Conservation (phyloP, 2,329 filamentous ascomycete species). For the Graphilbum ipis-grandicollis region DNA sequence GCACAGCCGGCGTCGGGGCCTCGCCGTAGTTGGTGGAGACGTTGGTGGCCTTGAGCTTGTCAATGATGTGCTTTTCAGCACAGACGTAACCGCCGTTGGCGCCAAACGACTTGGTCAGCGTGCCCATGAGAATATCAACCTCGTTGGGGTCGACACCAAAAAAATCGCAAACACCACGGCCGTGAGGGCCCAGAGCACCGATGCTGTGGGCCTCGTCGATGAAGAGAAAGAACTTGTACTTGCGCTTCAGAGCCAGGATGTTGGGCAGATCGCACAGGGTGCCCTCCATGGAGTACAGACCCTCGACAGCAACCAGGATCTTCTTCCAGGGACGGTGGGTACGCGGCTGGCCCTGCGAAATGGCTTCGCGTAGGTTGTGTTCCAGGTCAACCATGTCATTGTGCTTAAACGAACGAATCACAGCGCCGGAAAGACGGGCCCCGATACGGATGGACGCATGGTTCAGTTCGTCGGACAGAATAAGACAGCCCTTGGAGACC, state of each 20-base stretch:
- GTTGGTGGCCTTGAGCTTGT: slow-evolving; percentile 76
- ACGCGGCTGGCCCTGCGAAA: slow-evolving; percentile 89
- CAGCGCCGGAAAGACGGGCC: slow-evolving; percentile 80
- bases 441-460: slow-evolving; percentile 95
- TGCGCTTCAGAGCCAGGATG: slow-evolving; percentile 70
- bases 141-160: slow-evolving; percentile 78
- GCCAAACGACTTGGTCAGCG: slow-evolving; percentile 93
- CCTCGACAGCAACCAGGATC: slow-evolving; percentile 90
- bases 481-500: slow-evolving; percentile 79
- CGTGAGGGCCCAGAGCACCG: slow-evolving; percentile 74
- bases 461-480: slow-evolving; percentile 95
- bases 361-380: slow-evolving; percentile 70
- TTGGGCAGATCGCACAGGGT: slow-evolving; percentile 97
- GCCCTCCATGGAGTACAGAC: slow-evolving; percentile 97
- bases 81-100: slow-evolving; percentile 95
- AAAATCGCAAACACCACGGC: slow-evolving; percentile 92
- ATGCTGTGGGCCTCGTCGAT: slow-evolving; percentile 95
- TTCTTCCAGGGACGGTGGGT: slow-evolving; percentile 99
- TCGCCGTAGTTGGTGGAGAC: slow-evolving; percentile 78
- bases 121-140: slow-evolving; percentile 95
- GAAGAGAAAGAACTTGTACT: slow-evolving; percentile 94
- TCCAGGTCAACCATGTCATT: slow-evolving; percentile 89
- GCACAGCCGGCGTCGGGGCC: slow-evolving; percentile 68
- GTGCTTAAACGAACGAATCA: slow-evolving; percentile 94
- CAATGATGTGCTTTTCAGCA: slow-evolving; percentile 76